Evolutionary conservation across 1,284 basidiomycete genomes (phyloP), one percentile per base, ranked within the genome.

Genomic region (Ustilago sp.): DNA sequence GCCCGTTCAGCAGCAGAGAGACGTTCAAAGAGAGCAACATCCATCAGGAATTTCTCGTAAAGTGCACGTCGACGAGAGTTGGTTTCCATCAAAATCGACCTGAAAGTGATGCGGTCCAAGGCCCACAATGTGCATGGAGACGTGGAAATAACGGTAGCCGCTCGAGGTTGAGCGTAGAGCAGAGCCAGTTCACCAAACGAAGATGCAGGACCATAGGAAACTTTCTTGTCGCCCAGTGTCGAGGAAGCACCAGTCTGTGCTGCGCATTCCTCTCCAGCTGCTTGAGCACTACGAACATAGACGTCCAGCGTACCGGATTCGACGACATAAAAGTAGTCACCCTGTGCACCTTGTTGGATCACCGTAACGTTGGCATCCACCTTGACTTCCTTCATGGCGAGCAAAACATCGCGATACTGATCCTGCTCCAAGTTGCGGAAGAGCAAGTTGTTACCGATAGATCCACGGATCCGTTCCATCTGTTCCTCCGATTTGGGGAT

Each of bases 291-390:
- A 63, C 87, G 87, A 80, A 96, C 93, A 87, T 91, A 98, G 82
- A 95, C 93, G 83, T 97, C 91, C 67, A 99, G 89, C 58, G 91
- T 88, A 1, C 96, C 96, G 48, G 90, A 90, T 87, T 99, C 97
- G 77, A 98, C 94, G 64, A 98, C 93, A 87, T 99, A 99, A 87
- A 98, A 99, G 88, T 92, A 97, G 84, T 98, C 95, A 58, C 96
- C 96, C 43, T 94, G 93, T 77, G 95, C 96, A 53, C 97, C 96
- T 87, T 99, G 96, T 71, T 93, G 91, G 81, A 99, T 98, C 69
- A 99, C 92, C 35, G 94, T 91, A 69, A 94, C 92, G 72, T 92
- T 91, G 62, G 90, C 88, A 19, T 87, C 87, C 13, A 94, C 91
- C 15, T 88, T 89, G 66, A 92, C 90, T 87, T 99, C 97, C 86